Conservation (phyloP, 179 eudicot species). For the Silene noctiflora region DNA sequence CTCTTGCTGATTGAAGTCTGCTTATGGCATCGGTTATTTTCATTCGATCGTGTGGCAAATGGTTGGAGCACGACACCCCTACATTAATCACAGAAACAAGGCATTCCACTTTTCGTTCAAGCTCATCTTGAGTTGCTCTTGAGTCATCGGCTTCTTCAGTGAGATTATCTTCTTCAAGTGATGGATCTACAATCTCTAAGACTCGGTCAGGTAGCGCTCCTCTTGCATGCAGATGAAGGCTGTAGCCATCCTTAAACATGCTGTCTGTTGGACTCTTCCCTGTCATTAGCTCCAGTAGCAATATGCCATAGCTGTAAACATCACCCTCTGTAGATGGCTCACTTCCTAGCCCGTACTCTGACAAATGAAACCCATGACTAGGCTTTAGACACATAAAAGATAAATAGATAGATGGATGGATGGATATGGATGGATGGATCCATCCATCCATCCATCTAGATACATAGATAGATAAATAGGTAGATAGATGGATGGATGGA, state of each 20-base stretch:
- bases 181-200: conserved; percentile 2
- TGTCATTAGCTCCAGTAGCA: conserved; percentile 25
- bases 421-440: no score
- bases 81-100: neutral
- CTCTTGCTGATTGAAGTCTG: conserved; percentile 12
- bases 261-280: conserved; percentile 22
- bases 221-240: conserved; percentile 25
- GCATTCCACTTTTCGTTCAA: conserved; percentile 14
- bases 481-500: no score
- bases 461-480: no score
- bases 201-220: conserved; percentile 19
- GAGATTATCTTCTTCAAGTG: neutral
- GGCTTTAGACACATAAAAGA: no score
- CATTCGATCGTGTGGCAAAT: conserved; percentile 8
- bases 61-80: conserved; percentile 11
- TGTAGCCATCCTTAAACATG: conserved; percentile 20
- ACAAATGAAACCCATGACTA: no score
- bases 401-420: no score
- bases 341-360: conserved; percentile 28
- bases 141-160: neutral
- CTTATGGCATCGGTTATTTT: neutral
- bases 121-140: neutral
- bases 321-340: neutral
- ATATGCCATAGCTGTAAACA: conserved; percentile 28
- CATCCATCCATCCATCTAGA: no score